Evolutionary conservation across 768 basidiomycete species (phyloP), one percentile per base, ranked within the genome.

Genomic region (Terana coerulea): DNA sequence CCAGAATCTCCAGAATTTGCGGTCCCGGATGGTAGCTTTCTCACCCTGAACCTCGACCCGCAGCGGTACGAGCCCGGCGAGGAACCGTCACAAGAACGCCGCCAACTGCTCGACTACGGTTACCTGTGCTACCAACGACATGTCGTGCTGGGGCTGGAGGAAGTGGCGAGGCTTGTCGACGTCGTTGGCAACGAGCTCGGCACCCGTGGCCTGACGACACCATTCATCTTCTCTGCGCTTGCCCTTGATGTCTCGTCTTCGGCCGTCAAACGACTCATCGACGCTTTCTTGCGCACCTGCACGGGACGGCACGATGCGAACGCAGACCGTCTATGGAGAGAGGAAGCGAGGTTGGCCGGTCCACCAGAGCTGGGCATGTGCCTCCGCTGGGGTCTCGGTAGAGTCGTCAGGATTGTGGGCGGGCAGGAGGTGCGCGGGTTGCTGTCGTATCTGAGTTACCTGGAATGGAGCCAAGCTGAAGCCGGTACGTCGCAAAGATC

Each of bases 351-450:
- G 29, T 90, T 95, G 61, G 89, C 92, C 0, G 84, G 83, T 4
- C 86, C 91, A 10, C 86, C 95, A 54, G 91, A 97, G 61, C 73
- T 98, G 12, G 93, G 87, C 4, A 94, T 95, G 86, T 81, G 87
- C 60, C 74, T 98, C 28, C 84, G 95, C 21, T 99, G 97, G 97
- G 91, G 86, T 28, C 77, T 98, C 5, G 88, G 84, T 2, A 73
- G 94, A 22, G 80, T 91, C 40, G 78, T 91, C 30, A 69, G 91
- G 41, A 77, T 88, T 3, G 76, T 82, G 15, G 79, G 77, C 28
- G 86, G 84, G 1, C 75, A 81, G 55, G 85, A 87, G 39, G 79
- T 86, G n/a, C 79, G 91, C 12, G 97, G 97, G 4, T 70, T 98
- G 25, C 64, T 98, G 35, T 79, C 84, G 56, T 93, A 90, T 86